Conservation (phyloP, 352 stramenopile species). For the Phytophthora boehmeriae region DNA sequence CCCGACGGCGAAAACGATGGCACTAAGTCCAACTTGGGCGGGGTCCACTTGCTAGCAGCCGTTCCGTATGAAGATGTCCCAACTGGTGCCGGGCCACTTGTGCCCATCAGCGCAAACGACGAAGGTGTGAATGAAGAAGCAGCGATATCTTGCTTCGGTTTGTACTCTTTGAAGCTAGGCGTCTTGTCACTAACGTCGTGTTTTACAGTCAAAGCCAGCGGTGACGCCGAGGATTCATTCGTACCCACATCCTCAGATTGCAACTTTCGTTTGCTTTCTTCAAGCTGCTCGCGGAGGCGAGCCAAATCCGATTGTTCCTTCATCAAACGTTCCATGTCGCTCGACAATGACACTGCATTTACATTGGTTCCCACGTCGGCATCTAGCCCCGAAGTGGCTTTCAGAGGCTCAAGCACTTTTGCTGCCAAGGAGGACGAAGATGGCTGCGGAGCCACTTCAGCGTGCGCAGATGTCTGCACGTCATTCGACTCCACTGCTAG, state of each 20-base stretch:
- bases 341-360: slow-evolving; percentile 30
- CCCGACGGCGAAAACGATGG: slow-evolving; percentile 34
- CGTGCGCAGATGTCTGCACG: slow-evolving; percentile 9
- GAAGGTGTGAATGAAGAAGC: slow-evolving; percentile 27
- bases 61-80: slow-evolving; percentile 14
- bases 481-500: slow-evolving; percentile 12
- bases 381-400: slow-evolving; percentile 14
- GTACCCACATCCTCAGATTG: slow-evolving; percentile 34
- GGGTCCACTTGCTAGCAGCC: slow-evolving; percentile 28
- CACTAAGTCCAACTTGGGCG: slow-evolving; percentile 36
- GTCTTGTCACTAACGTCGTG: slow-evolving; percentile 9
- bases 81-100: slow-evolving; percentile 1
- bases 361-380: slow-evolving; percentile 6
- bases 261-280: slow-evolving; percentile 73
- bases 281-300: slow-evolving; percentile 57
- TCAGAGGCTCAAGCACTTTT: slow-evolving; percentile 47
- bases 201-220: slow-evolving; percentile 7
- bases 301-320: slow-evolving; percentile 77
- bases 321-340: slow-evolving; percentile 64
- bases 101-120: slow-evolving; percentile 26
- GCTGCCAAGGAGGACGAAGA: slow-evolving; percentile 36
- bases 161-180: slow-evolving; percentile 27
- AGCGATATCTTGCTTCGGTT: slow-evolving; percentile 20
- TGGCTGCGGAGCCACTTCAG: slow-evolving; percentile 4
- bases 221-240: slow-evolving; percentile 6